Conservation (phyloP, 2,329 filamentous ascomycete genomes). For the Ophiostoma australiae region DNA sequence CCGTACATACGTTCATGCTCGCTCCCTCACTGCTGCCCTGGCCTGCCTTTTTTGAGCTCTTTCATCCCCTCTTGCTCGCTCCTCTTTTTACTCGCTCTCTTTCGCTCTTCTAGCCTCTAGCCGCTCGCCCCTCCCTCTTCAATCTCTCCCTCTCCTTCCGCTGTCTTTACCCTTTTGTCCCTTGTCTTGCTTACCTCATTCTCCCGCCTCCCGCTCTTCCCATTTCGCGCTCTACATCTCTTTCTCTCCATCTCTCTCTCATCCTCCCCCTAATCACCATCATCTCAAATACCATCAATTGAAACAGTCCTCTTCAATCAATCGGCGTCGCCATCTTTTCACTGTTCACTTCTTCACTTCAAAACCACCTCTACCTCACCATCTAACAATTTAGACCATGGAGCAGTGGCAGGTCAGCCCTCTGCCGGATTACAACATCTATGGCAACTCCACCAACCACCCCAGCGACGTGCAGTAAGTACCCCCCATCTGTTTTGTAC, state of each 20-base stretch:
- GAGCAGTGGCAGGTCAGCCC: slow-evolving; percentile 59
- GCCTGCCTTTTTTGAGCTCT: no score
- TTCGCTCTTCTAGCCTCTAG: neutral
- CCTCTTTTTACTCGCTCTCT: neutral
- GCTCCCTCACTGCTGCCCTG: neutral
- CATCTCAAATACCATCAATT: neutral
- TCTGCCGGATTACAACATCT: slow-evolving; percentile 56
- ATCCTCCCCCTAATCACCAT: neutral
- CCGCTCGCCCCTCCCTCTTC: neutral
- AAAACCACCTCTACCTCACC: neutral
- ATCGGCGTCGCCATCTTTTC: neutral
- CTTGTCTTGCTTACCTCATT: neutral
- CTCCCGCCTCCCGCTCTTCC: neutral
- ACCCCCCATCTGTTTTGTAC: slow-evolving; percentile 26
- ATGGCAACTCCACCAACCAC: slow-evolving; percentile 50
- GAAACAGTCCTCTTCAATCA: neutral
- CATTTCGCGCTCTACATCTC: slow-evolving; percentile 9
- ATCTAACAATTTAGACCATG: slow-evolving; percentile 43
- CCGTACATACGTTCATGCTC: neutral
- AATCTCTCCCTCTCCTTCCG: neutral
- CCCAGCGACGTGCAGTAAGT: slow-evolving; percentile 57
- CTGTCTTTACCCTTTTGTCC: neutral
- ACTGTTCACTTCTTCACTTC: neutral
- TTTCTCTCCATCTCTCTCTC: neutral
- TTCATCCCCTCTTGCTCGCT: neutral